Base-by-base conservation (phyloP, 2,329 filamentous ascomycete genomes). In the Hypomyces perniciosus region DNA sequence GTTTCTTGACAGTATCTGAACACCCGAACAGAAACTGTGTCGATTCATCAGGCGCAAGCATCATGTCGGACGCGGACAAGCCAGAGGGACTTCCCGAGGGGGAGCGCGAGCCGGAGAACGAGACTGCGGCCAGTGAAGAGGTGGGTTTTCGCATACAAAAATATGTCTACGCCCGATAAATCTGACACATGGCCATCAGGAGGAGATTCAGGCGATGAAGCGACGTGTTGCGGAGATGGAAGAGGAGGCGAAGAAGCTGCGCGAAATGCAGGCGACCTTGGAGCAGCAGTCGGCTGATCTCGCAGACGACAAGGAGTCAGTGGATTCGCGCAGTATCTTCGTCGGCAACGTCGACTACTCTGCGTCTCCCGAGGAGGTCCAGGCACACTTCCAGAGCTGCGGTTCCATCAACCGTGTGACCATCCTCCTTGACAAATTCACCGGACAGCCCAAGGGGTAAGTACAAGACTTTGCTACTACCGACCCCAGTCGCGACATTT, bases 261-360 rank as follows among this genome's bases (percentile, higher is more conserved):
- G 88, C 59, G 88, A 92, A 70, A 91, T 93, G 88, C 88, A 93
- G 68, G 85, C 85, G 50, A 84, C 79, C 48, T 79, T 97, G 55
- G 92, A 97, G 68, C 84, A 91, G 66, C 87, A 93, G 63, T 85
- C 83, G 56, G 84, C 90, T 57, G 88, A 88, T 61, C 78, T 93
- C 55, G 83, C 86, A 58, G 93, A 97, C 67, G 90, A 91, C 74
- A 95, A 95, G 72, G 91, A 96, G 68, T 95, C 96, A 60, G 84
- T 99, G 53, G 93, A 99, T 72, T 85, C 85, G 59, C 85, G 93
- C 63, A 96, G 90, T 72, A 90, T 99, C 70, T 99, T 99, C 68
- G 93, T 99, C 41, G 93, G 93, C 60, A 99, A 99, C 62, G 93
- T 99, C 59, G 93, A 99, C 72, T 99, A 99, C 71, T 91, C 89